Percentiles rank a stretch among this genome's conserved stretches.
Conservation (phyloP, 306 rosid genomes). For the Vigna mungo region DNA sequence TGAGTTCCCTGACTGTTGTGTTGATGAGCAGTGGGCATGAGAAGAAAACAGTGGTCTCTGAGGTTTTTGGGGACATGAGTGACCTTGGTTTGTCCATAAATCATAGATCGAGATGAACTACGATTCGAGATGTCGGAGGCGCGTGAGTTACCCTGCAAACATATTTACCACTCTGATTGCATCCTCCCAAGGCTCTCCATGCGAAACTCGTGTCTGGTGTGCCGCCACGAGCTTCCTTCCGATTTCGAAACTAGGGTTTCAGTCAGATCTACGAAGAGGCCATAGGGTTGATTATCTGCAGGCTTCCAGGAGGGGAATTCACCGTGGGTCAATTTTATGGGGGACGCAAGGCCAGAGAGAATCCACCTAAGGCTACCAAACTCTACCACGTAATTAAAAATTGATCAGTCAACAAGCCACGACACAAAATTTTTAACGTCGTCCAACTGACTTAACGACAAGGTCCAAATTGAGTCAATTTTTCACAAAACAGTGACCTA, state of each 20-base stretch:
- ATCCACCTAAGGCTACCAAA: too few relatives aligned
- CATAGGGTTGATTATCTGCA: constrained; percentile 85
- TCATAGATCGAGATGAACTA: too few relatives aligned
- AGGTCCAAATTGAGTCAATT: too few relatives aligned
- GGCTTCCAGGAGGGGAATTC: constrained; percentile 88
- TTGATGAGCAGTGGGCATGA: constrained; percentile 56
- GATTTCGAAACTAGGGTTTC: constrained; percentile 54
- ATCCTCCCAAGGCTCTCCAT: constrained; percentile 90
- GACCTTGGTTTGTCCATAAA: constrained; percentile 59
- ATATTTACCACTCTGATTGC: constrained; percentile 85
- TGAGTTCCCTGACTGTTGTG: constrained; percentile 78
- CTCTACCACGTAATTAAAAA: too few relatives aligned
- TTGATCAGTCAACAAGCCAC: too few relatives aligned
- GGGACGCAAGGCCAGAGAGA: constrained; percentile 57
- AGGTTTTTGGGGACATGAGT: constrained; percentile 60
- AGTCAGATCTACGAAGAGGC: constrained; percentile 73
- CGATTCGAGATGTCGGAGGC: constrained; percentile 55
- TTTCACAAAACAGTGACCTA: too few relatives aligned
- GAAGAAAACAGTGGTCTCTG: not conserved
- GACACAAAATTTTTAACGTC: too few relatives aligned
- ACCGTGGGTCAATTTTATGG: constrained; percentile 87
- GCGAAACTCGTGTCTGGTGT: constrained; percentile 89
- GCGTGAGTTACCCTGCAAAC: constrained; percentile 92
- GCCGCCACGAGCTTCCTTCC: constrained; percentile 88
- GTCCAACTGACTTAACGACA: too few relatives aligned